A percentile compares a stretch with the other conserved stretches of the same genome.
phyloP scores from a whole-genome alignment of 768 basidiomycete genomes.

The Tylopilus rubrobrunneus region DNA sequence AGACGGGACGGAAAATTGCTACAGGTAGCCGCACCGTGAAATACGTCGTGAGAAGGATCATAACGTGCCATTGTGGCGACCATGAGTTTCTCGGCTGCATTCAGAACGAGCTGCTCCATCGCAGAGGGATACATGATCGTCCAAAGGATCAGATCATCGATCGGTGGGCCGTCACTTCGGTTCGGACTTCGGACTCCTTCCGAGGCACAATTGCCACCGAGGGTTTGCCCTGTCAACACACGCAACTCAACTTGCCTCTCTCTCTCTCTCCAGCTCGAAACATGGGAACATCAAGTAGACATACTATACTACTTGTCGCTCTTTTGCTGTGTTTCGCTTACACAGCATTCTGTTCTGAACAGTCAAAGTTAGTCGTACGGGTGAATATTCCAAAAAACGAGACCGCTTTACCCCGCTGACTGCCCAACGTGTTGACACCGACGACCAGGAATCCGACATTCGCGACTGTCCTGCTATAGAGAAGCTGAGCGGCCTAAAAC shows the following conservation, averaged over 20 bases:
- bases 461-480: constrained; percentile 38
- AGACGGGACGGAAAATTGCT: neutral
- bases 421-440: constrained; percentile 2
- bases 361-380: constrained; percentile 27
- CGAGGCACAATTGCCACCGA: constrained; percentile 1
- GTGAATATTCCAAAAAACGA: constrained; percentile 19
- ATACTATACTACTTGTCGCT: constrained; percentile 35
- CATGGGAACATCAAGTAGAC: constrained; percentile 19
- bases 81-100: constrained; percentile 68
- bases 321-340: constrained; percentile 38
- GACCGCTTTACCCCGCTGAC: constrained; percentile 3
- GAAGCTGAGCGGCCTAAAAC: constrained; percentile 56
- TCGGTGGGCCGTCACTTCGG: neutral
- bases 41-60: constrained; percentile 77
- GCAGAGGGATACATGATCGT: constrained; percentile 41
- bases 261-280: constrained; percentile 1
- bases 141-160: neutral
- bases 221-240: neutral
- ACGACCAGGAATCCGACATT: constrained; percentile 41
- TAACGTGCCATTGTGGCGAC: constrained; percentile 68
- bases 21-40: constrained; percentile 54
- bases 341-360: constrained; percentile 18
- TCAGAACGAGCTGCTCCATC: constrained; percentile 49
- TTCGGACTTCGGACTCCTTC: constrained; percentile 26
- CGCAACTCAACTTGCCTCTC: neutral